A percentile compares a stretch with the other conserved stretches of the same genome.
phyloP scores from a whole-genome alignment of 108 stramenopile species.

The Cyclotella choctawhatcheeana region DNA sequence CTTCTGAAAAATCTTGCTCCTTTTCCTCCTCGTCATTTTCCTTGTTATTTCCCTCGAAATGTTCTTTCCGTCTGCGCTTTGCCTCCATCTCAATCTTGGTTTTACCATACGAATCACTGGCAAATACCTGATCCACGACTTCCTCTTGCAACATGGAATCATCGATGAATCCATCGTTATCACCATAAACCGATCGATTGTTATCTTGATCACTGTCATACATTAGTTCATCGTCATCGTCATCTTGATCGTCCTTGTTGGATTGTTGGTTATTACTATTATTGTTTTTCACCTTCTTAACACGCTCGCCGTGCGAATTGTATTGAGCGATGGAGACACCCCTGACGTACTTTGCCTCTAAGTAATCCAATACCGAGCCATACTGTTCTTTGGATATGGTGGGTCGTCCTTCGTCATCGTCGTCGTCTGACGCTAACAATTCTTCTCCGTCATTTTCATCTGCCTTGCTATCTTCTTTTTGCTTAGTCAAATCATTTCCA shows the following conservation, averaged over 20 bases:
- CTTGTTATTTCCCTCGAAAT: neutral
- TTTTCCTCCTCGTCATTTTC: conserved; percentile 17
- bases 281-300: conserved; percentile 33
- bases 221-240: conserved; percentile 6
- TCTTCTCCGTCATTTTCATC: neutral
- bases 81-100: conserved; percentile 83
- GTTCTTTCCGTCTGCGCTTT: conserved; percentile 24
- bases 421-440: conserved; percentile 18
- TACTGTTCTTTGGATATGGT: conserved; percentile 54
- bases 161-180: conserved; percentile 72
- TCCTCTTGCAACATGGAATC: conserved; percentile 74
- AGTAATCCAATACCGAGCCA: conserved; percentile 77
- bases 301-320: conserved; percentile 37
- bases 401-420: conserved; percentile 29
- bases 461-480: conserved; percentile 1
- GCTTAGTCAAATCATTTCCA: neutral
- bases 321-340: conserved; percentile 76
- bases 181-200: conserved; percentile 68
- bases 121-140: conserved; percentile 83
- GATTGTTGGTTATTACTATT: conserved; percentile 9
- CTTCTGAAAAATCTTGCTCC: conserved; percentile 28
- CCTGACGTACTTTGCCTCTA: conserved; percentile 88
- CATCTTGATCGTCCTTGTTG: neutral
- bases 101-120: conserved; percentile 60
- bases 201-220: conserved; percentile 58